Percentiles rank a stretch among this genome's conserved stretches.
phyloP scores from a whole-genome alignment of 2,329 filamentous ascomycete genomes.

The Paecilomyces niveus region DNA sequence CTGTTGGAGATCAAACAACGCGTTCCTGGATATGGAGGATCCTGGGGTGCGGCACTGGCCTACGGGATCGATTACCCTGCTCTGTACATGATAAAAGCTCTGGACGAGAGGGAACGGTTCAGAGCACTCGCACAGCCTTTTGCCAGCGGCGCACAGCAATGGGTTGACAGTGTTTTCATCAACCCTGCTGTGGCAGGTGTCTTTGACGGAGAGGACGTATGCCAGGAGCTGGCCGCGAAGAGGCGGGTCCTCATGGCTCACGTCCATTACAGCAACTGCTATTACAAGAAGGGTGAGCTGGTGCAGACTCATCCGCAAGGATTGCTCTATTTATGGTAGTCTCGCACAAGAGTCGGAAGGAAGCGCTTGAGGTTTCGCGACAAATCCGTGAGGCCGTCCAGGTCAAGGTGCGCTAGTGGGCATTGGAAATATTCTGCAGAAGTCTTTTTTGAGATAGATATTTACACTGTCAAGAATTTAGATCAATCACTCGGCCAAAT shows the following conservation, averaged over 20 bases:
- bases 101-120: not conserved
- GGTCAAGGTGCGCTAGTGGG: too few relatives aligned
- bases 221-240: not conserved
- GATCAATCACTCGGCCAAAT: too few relatives aligned
- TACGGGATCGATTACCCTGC: not conserved
- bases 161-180: not conserved
- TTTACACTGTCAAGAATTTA: too few relatives aligned
- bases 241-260: not conserved
- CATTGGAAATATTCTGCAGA: too few relatives aligned
- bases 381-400: too few relatives aligned
- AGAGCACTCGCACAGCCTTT: not conserved
- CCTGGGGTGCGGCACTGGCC: not conserved
- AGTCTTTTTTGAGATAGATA: too few relatives aligned
- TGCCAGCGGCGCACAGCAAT: not conserved
- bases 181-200: not conserved
- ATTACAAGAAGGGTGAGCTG: not conserved
- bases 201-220: not conserved
- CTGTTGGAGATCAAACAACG: slow-evolving; percentile 23
- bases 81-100: not conserved
- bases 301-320: not conserved
- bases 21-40: slow-evolving; percentile 10
- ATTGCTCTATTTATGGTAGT: not conserved
- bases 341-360: not conserved
- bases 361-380: not conserved
- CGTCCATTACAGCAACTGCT: not conserved